Evolutionary conservation across 306 rosid species (phyloP), one percentile per base, ranked within the genome.

Genomic region (Glycyrrhiza uralensis): DNA sequence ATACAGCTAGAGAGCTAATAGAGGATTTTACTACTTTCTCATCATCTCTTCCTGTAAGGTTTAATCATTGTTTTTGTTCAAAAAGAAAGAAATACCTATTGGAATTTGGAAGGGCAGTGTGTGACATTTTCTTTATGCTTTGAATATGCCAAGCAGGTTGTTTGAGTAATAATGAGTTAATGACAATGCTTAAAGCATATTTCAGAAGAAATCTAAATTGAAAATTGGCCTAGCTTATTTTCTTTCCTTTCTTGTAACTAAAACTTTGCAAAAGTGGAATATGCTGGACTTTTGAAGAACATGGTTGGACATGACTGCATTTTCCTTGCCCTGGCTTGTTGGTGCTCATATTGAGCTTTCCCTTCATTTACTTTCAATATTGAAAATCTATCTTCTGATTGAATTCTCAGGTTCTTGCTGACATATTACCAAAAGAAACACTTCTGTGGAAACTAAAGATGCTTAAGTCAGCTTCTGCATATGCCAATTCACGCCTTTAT

Each of bases 371-470:
- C 46, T 24, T 73, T 46, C 47, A 41, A 17, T 77, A 22, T 63
- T 75, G 75, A 74, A 76, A 72, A 49, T 38, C 23, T 62, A 50
- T 65, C 79, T n/a, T 55, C 70, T 63, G 47, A 78, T 75, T 75
- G 72, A 72, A 11, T 63, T 79, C 65, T 51, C 87, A 94, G 99
- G 95, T 85, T 86, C 81, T 91, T 59, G 85, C 90, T 15, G 87
- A 85, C 47, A 81, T 89, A 56, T 86, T 89, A 76, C 96, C 97
- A 3, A 81, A 82, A 79, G 94, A 88, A 79, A 86, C 99, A 63
- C 84, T 94, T 80, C 26, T 79, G 7, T 91, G 97, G 99, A 94
- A 86, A 84, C 76, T 89, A 32, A 72, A 84, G 67, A 83, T 91
- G 96, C 89, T 94, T 38, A 79, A 73, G 72, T 77, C 91, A 55